Evolutionary conservation across 805 yeast genomes (phyloP), one percentile per base, ranked within the genome.

Genomic region (Yarrowia alimentaria): DNA sequence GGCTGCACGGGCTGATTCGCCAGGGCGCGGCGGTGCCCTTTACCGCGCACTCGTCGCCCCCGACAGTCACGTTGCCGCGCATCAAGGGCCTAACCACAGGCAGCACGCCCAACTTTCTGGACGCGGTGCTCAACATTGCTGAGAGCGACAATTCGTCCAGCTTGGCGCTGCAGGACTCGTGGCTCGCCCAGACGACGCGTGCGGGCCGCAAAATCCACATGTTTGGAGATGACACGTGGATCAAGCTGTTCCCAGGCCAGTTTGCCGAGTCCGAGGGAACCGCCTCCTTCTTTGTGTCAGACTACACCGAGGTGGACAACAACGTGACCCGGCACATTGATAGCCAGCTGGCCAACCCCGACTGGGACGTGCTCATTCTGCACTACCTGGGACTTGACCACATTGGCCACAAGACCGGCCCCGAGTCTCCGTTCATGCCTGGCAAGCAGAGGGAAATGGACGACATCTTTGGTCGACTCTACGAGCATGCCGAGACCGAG

Each of bases 181-280:
- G 97, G 96, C 64, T 90, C 8, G 72, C 72, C 26, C 98, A 93
- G 61, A 72, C 89, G 66, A 51, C 59, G 10, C 35, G 51, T 1
- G 62, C 62, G 4, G 64, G 64, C 21, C 73, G 73, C 62, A 71
- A 61, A 16, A 69, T 93, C 21, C 84, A 89, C 61, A 86, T 93
- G 77, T 91, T 77, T 69, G 99, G 99, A 24, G 99, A 93, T 66
- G 99, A 93, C 63, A 93, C 99, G 1, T 93, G 99, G 99, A 66
- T 90, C 55, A 90, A 88, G 61, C 71, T 93, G 42, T 93, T 90
- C 58, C 96, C 96, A 0, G 65, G 61, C 5, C 73, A 73, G 56
- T 90, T 91, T 60, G 71, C 72, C 16, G 71, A 75, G 37, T 68
- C 64, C 21, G 98, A 93, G 30, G 98, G 98, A 1, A 91, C 98